Base-by-base conservation (phyloP, 176 grass and related monocot genomes). In the Puccinellia tenuiflora region DNA sequence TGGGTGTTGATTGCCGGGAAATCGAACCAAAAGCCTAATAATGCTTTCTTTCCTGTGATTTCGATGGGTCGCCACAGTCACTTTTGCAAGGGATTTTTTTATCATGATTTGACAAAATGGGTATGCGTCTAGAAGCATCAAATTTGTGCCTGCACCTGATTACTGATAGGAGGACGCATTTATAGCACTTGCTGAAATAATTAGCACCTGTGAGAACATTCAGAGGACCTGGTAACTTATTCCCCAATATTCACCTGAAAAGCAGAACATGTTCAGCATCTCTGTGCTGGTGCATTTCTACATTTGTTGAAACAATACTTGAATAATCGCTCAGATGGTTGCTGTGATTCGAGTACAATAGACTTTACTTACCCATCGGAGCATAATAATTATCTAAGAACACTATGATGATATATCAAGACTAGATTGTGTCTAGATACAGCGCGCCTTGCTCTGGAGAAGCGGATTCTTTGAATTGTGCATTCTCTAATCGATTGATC, bases 81-180 rank as follows among this genome's bases (percentile, higher is more conserved):
- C 73, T 50, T 86, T 83, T 57, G 55, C 3, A 7, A 73, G 47
- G 28, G 20, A 42, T 78, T 66, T 84, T 5, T 31, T 28, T 38
- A 66, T 86, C 79, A 46, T 83, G 43, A 73, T 83, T 86, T 65
- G 66, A 70, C 65, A 65, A 60, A 79, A 83, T n/a, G 59, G 65
- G 73, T 55, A 82, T 86, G 74, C 39, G 0, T 87, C 75, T 80
- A 80, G 80, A 87, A 87, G 74, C 84, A 87, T 68, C 59, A 75
- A 66, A 74, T 25, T 78, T 79, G 13, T 24, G 60, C 79, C 75
- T 31, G 79, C 14, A 24, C 62, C 77, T 78, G 34, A 86, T 73
- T 55, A 74, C 68, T 75, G 50, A 68, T 21, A 67, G 46, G 67
- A 67, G 46, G 67, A 21, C 88, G 40, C 84, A 83, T 86, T 48